A percentile compares a stretch with the other conserved stretches of the same genome.
Conservation (phyloP, 371 early-diverging fungal genomes). For the Rhizopus stolonifer region DNA sequence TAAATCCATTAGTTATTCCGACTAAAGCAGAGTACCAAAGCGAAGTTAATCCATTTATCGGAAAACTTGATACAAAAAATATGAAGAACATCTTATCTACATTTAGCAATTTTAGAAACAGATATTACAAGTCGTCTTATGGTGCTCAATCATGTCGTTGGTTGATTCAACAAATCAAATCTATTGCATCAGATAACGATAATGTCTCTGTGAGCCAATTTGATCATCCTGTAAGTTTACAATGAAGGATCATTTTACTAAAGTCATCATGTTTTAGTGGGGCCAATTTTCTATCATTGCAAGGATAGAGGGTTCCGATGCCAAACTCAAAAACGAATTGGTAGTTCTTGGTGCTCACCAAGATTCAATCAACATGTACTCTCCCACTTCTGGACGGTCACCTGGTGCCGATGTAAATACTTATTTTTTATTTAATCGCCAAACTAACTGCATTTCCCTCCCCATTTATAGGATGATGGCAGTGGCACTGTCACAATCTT, state of each 20-base stretch:
- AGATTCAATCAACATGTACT: conserved; percentile 86
- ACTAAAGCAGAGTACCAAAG: conserved; percentile 41
- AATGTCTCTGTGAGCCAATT: conserved; percentile 75
- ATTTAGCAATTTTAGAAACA: conserved; percentile 82
- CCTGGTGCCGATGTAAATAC: conserved; percentile 77
- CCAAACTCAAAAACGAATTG: conserved; percentile 55
- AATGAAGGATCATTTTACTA: not conserved
- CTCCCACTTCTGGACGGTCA: conserved; percentile 77
- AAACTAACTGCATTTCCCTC: not conserved
- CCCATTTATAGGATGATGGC: conserved; percentile 73
- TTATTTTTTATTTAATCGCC: not conserved
- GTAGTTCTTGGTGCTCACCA: conserved; percentile 91
- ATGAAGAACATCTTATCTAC: conserved; percentile 66
- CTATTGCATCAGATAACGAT: conserved; percentile 42
- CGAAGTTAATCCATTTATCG: conserved; percentile 57
- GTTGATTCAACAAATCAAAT: conserved; percentile 65
- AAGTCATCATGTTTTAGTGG: conserved; percentile 25
- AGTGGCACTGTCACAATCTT: conserved; percentile 87
- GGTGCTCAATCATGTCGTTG: conserved; percentile 76
- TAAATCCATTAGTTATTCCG: conserved; percentile 42
- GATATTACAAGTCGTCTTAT: conserved; percentile 82
- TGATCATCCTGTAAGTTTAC: conserved; percentile 53
- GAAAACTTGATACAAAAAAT: conserved; percentile 55
- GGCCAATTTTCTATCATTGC: conserved; percentile 56
- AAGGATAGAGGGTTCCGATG: conserved; percentile 66